Evolutionary conservation across 108 stramenopile genomes (phyloP), one percentile per base, ranked within the genome.

Genomic region (Cyclotella atomus): DNA sequence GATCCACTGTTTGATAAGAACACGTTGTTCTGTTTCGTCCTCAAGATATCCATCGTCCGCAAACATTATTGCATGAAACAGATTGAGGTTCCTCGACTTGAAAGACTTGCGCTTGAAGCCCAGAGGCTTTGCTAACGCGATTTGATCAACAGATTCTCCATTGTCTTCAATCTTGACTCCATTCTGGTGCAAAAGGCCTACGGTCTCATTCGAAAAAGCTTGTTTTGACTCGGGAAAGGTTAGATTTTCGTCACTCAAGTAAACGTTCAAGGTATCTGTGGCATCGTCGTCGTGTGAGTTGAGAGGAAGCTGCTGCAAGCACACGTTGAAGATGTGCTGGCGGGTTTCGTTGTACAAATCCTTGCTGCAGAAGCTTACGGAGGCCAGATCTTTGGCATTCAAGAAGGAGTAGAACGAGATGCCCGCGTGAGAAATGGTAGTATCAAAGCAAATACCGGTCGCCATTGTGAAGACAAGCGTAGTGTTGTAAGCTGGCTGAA

Each of bases 361-460:
- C 29, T 57, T 57, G 20, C 29, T 57, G 10, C 29, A 28, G 28
- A 57, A 19, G 56, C 56, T 57, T 2, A 57, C 9, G 30, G 19
- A 57, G 10, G 56, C 56, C 30, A 57, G 20, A 14, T 29, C 28
- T 3, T 29, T 7, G 9, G 30, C 19, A 29, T 28, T 2, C 56
- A 57, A 29, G 30, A 57, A 57, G 30, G 56, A 57, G 29, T 7
- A n/a, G 15, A 57, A 57, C 29, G 21, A 52, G 10, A 52, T 52
- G 2, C 52, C 52, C 1, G 24, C 52, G 20, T 19, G 20, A n/a
- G 1, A 19, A 2, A 52, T 2, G 52, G 23, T 23, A 52, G n/a
- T 10, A 52, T 41, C 38, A 41, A 41, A 41, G 38, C 38, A 41
- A 12, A 41, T n/a, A n/a, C n/a, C n/a, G n/a, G n/a, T n/a, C n/a